Base-by-base conservation (phyloP, 2,329 filamentous ascomycete genomes). In the Herpotrichia juniperi region DNA sequence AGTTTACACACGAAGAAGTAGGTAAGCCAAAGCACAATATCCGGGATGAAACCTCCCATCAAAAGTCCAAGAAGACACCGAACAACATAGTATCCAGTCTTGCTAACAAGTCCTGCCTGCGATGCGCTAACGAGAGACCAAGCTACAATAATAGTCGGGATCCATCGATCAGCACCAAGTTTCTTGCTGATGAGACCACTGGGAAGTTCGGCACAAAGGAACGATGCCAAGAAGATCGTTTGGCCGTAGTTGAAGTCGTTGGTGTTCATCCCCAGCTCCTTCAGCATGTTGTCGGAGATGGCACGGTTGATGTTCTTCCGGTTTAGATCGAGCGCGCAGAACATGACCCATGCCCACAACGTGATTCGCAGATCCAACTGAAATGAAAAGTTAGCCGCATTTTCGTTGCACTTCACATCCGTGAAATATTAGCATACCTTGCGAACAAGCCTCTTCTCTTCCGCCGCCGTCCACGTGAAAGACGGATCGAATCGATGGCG, bases 131-230 rank as follows among this genome's bases (percentile, higher is more conserved):
- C 67, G 6, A 72, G 56, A 1, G 66, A 70, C 70, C 72, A 74
- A 9, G 61, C 54, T 21, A 67, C 65, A 48, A 74, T 74, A 19
- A 74, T 67, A 2, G 21, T 61, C 3, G 73, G 74, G 21, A 76
- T 67, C 57, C 50, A 63, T 34, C 71, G 59, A 56, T 82, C 78
- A 0, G 79, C 78, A 9, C 80, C 80, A 7, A 82, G 60, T 46
- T 79, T 79, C 66, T 82, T 82, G 49, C 77, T 80, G 45, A 82
- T 69, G 2, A 83, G 65, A 14, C 78, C 78, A 42, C 78, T 79
- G 2, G 80, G 80, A 0, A 82, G 64, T 39, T 82, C 79, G 4
- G 80, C 78, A 1, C 74, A 71, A 1, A 81, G 68, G 49, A 82
- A 82, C 0, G 71, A 70, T 0, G 78, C 66, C 0, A 69, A 56